Percentiles rank a stretch among this genome's conserved stretches.
These are phyloP conservation scores for Selaginella moellendorffii DNA, from an alignment of 75 land plant species.

Conservation along the genomic window DNA sequence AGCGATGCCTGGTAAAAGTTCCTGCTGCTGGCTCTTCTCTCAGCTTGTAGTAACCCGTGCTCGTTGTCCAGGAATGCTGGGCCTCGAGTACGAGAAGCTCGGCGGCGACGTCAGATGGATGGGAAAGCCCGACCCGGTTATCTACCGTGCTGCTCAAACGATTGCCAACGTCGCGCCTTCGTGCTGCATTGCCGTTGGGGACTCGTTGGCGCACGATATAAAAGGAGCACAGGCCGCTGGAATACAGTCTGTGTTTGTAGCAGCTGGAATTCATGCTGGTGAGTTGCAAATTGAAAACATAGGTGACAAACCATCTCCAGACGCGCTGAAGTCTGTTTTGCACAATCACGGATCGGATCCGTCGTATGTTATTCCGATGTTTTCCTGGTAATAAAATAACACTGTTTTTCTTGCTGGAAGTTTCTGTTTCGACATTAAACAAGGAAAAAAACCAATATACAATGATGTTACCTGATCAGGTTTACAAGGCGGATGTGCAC, in stretches of 20 bases:
- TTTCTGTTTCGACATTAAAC: no score
- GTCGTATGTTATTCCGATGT: constrained; percentile 46
- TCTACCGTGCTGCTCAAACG: constrained; percentile 45
- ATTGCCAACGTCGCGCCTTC: constrained; percentile 38
- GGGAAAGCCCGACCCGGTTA: constrained; percentile 82
- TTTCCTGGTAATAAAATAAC: constrained; percentile 37
- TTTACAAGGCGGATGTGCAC: neutral
- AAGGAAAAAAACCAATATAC: neutral
- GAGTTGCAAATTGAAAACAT: constrained; percentile 51
- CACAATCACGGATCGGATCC: constrained; percentile 36
- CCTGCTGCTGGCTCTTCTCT: neutral
- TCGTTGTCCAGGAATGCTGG: constrained; percentile 40
- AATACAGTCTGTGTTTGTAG: constrained; percentile 54
- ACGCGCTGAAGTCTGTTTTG: constrained; percentile 27
- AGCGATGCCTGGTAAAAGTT: constrained; percentile 62
- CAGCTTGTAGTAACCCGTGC: neutral
- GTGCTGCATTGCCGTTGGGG: constrained; percentile 66
- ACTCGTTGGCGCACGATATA: constrained; percentile 74
- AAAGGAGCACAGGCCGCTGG: constrained; percentile 57
- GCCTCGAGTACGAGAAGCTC: constrained; percentile 54
- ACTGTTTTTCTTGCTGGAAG: no score
- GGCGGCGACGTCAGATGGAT: constrained; percentile 86
- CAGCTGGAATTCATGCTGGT: constrained; percentile 67
- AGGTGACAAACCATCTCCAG: constrained; percentile 34
- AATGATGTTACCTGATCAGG: neutral